Percentiles rank a stretch among this genome's conserved stretches.
Conservation (phyloP, 129 eudicot species). For the Daucus carota region DH1_v3.0 NC_030388.2:2487001-2487500, state of each 20-base stretch:
- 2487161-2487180: not conserved
- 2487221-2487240: conserved; percentile 62
- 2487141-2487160: no score
- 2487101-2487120: no score
- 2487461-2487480: not conserved
- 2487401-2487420: conserved; percentile 72
- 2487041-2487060: no score
- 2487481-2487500: no score
- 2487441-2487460: conserved; percentile 52
- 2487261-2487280: conserved; percentile 53
- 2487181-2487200: not conserved
- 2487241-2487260: conserved; percentile 58
- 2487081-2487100: no score
- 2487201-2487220: conserved; percentile 70
- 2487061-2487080: no score
- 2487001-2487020: no score
- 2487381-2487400: conserved; percentile 46
- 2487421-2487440: conserved; percentile 55
- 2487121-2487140: no score
- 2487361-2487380: conserved; percentile 59
- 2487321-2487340: conserved; percentile 43
- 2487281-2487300: conserved; percentile 39
- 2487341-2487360: conserved; percentile 51
- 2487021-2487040: no score
- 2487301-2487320: conserved; percentile 41